phyloP scores from a whole-genome alignment of 2,329 filamentous ascomycete species.

The Penicillium sp. region DNA sequence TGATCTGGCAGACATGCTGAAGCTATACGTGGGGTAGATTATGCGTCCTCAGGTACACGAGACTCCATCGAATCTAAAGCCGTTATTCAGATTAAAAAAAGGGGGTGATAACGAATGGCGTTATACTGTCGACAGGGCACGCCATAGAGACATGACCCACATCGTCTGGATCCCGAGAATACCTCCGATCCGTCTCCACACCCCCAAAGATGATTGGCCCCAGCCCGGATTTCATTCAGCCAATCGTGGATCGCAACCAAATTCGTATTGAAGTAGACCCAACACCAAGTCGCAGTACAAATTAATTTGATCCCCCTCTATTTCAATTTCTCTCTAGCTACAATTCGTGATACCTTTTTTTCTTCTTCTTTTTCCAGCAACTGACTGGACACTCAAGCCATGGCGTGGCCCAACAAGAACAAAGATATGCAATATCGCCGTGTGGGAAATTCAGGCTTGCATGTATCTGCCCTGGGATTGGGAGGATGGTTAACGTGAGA shows the following conservation, averaged over 20 bases:
- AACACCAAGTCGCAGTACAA: background rate
- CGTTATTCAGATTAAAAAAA: no score
- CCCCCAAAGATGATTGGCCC: background rate
- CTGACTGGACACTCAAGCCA: background rate
- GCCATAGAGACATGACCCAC: background rate
- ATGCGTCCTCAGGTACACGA: background rate
- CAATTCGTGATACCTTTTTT: background rate
- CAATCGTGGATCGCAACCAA: background rate
- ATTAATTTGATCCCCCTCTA: background rate
- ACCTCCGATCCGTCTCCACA: background rate
- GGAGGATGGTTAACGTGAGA: slow-evolving; percentile 41
- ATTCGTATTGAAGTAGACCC: background rate
- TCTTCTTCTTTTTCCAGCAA: no score
- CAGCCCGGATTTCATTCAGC: background rate
- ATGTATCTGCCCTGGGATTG: slow-evolving; percentile 33
- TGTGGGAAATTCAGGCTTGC: background rate
- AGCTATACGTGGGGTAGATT: background rate
- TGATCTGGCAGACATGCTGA: background rate
- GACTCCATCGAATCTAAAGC: no score
- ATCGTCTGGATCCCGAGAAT: background rate
- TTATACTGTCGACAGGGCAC: background rate
- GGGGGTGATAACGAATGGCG: background rate
- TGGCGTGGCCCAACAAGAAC: background rate
- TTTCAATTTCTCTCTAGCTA: background rate
- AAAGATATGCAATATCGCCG: background rate